Evolutionary conservation across 306 rosid species (phyloP).

Genomic region (Vigna nakashimae): DNA sequence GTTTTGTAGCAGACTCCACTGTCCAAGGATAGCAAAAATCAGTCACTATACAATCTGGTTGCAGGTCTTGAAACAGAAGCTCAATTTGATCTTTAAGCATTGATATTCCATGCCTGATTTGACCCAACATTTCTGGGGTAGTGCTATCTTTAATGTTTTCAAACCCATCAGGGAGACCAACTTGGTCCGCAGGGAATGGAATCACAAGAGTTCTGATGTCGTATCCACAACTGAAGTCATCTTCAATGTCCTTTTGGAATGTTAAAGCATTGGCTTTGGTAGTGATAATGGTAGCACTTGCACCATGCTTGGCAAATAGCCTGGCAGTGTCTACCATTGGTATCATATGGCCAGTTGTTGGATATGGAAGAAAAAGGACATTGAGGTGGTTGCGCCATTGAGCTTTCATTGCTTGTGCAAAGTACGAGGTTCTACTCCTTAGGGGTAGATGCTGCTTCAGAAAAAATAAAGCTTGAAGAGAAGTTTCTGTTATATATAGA

Average conservation of each 20-base stretch:
- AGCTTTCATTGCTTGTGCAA: background rate
- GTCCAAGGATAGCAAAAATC: conserved; percentile 48
- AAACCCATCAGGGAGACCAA: conserved; percentile 45
- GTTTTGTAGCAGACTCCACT: conserved; percentile 15
- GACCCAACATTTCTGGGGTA: conserved; percentile 1
- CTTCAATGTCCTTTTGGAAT: conserved; percentile 26
- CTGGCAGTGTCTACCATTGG: conserved; percentile 45
- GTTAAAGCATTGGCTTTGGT: conserved; percentile 38
- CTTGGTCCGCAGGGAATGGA: conserved; percentile 39
- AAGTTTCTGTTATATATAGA: too few relatives aligned
- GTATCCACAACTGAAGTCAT: conserved; percentile 22
- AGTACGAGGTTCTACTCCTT: too few relatives aligned
- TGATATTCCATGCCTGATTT: conserved; percentile 21
- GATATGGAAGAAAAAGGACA: conserved; percentile 43
- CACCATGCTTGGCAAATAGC: conserved; percentile 45
- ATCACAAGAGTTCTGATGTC: conserved; percentile 37
- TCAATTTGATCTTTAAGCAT: conserved; percentile 32
- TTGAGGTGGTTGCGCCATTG: background rate
- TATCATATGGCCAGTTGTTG: conserved; percentile 45
- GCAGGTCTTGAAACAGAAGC: background rate
- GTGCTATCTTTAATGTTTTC: conserved; percentile 36
- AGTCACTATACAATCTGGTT: conserved; percentile 33
- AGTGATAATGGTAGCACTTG: conserved; percentile 38
- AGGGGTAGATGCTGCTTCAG: too few relatives aligned
- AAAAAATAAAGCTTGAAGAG: too few relatives aligned